phyloP scores from a whole-genome alignment of 176 grass and related monocot species.

The Alopecurus myosuroides region DNA sequence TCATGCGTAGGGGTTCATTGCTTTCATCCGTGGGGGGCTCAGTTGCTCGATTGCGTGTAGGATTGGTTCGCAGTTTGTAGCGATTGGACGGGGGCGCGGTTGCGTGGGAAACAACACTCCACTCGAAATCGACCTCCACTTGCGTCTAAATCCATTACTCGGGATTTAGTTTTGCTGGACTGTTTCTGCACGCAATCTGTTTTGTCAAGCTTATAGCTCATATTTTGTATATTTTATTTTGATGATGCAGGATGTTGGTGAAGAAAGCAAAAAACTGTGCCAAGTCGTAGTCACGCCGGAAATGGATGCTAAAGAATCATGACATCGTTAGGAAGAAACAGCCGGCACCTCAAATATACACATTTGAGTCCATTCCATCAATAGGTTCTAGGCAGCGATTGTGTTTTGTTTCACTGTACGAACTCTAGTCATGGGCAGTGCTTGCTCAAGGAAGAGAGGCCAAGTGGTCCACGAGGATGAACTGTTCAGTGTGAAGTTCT shows the following conservation, averaged over 20 bases:
- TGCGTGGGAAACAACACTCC: conserved; percentile 4
- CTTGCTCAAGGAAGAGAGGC: conserved; percentile 85
- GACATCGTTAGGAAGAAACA: not conserved
- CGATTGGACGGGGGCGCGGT: not conserved
- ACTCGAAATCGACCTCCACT: not conserved
- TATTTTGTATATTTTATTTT: not conserved
- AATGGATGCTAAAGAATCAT: conserved; percentile 10
- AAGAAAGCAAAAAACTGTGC: not conserved
- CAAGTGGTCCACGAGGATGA: conserved; percentile 48
- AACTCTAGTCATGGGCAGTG: conserved; percentile 56
- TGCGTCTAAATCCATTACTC: not conserved
- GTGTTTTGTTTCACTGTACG: not conserved
- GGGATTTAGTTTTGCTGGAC: not conserved
- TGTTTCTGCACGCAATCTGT: not conserved
- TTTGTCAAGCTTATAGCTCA: not conserved
- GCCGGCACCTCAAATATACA: not conserved
- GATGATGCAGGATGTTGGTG: conserved; percentile 29
- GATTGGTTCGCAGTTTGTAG: not conserved
- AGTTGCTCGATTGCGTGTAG: conserved; percentile 16
- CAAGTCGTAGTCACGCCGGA: not conserved
- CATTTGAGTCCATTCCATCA: not conserved
- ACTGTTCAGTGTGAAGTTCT: conserved; percentile 61
- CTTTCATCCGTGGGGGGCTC: not conserved
- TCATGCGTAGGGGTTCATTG: not conserved
- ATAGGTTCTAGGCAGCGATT: not conserved